phyloP scores from a whole-genome alignment of 2,329 filamentous ascomycete genomes.

The Monilinia fructicola region DNA sequence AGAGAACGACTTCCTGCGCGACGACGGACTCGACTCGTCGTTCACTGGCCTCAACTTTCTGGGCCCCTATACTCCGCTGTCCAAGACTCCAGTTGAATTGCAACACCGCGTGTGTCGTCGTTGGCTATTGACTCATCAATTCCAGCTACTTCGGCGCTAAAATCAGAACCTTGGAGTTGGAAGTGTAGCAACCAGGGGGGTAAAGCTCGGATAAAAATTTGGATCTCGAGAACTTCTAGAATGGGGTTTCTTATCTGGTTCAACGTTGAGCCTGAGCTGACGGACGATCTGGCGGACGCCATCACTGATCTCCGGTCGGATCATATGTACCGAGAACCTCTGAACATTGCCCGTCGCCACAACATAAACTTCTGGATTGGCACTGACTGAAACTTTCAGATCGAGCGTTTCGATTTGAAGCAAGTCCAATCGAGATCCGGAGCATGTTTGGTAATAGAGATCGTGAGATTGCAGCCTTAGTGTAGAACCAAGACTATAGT shows the following conservation, averaged over 20 bases:
- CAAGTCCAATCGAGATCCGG: constrained; percentile 79
- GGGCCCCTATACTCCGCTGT: constrained; percentile 82
- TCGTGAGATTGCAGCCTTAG: constrained; percentile 82
- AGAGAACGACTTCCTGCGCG: constrained; percentile 71
- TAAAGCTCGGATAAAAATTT: constrained; percentile 76
- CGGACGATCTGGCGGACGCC: constrained; percentile 88
- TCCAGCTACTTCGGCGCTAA: constrained; percentile 87
- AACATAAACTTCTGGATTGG: constrained; percentile 81
- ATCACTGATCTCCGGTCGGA: constrained; percentile 88
- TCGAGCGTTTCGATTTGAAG: constrained; percentile 87
- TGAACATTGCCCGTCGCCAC: constrained; percentile 76
- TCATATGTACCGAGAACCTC: constrained; percentile 84
- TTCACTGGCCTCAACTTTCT: constrained; percentile 66
- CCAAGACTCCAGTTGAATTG: constrained; percentile 84
- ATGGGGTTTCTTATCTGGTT: constrained; percentile 57
- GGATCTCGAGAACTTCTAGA: constrained; percentile 53
- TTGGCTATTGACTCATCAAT: constrained; percentile 80
- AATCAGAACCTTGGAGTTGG: constrained; percentile 81
- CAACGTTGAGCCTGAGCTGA: constrained; percentile 71
- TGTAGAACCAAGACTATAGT: constrained; percentile 82
- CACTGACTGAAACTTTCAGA: constrained; percentile 79
- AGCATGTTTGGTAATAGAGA: constrained; percentile 90
- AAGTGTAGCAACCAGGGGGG: constrained; percentile 84
- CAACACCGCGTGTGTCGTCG: constrained; percentile 75
- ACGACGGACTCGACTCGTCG: constrained; percentile 56